phyloP scores from a whole-genome alignment of 257 asterid genomes.

The Solanum tarijense region DNA sequence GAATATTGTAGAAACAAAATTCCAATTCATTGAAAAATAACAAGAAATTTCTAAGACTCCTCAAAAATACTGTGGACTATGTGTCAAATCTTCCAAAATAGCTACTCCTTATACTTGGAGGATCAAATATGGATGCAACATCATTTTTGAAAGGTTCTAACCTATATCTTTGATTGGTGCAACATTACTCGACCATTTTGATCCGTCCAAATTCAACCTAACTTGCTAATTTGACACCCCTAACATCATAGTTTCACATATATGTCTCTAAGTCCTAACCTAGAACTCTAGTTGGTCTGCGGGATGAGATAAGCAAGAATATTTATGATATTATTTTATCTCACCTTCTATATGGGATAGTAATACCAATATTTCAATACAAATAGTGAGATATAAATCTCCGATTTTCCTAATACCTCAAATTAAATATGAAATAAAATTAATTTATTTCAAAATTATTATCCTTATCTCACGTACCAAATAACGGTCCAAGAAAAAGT shows the following conservation, averaged over 20 bases:
- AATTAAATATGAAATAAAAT: neutral
- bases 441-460: neutral
- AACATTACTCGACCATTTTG: neutral
- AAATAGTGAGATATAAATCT: neutral
- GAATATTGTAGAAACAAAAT: neutral
- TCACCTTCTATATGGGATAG: neutral
- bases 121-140: neutral
- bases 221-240: neutral
- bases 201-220: neutral
- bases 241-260: neutral
- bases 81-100: neutral
- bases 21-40: neutral
- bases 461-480: neutral
- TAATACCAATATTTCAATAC: neutral
- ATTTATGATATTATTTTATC: neutral
- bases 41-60: neutral
- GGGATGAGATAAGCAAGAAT: neutral
- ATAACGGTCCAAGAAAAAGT: neutral
- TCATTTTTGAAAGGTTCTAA: neutral
- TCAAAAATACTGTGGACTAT: neutral
- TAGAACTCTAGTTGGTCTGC: neutral
- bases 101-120: neutral
- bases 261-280: neutral
- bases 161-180: neutral
- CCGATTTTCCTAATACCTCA: neutral